phyloP scores from a whole-genome alignment of 2,329 filamentous ascomycete genomes.

The Colletotrichum chrysophilum region DNA sequence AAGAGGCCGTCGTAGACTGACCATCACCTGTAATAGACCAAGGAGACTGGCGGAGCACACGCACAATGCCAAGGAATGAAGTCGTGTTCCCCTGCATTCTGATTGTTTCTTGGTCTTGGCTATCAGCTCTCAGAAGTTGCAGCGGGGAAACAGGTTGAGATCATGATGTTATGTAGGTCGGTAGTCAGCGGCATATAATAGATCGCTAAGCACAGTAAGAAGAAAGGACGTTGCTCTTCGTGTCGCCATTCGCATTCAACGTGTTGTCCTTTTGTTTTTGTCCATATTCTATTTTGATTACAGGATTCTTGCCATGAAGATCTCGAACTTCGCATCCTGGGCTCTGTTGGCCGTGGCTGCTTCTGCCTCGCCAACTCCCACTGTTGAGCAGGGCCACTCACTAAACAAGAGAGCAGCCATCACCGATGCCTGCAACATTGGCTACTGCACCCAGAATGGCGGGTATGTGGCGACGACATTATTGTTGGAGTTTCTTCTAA shows the following conservation, averaged over 20 bases:
- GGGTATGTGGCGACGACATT: background rate
- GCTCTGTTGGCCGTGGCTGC: background rate
- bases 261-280: background rate
- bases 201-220: background rate
- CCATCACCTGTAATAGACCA: accelerated
- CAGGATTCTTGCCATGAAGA: background rate
- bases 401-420: conserved; percentile 15
- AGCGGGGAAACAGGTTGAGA: background rate
- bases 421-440: conserved; percentile 19
- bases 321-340: background rate
- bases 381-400: background rate
- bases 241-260: background rate
- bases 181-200: background rate
- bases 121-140: background rate
- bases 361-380: conserved; percentile 3
- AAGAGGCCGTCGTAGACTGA: background rate
- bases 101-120: background rate
- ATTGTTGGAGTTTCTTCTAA: background rate
- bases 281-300: background rate
- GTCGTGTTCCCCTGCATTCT: background rate
- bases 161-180: background rate
- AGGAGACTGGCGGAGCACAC: background rate
- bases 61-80: background rate
- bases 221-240: background rate
- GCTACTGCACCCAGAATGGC: conserved; percentile 21